Evolutionary conservation across 768 basidiomycete genomes (phyloP), one percentile per base, ranked within the genome.

Genomic region (Gloeophyllum trabeum): DNA sequence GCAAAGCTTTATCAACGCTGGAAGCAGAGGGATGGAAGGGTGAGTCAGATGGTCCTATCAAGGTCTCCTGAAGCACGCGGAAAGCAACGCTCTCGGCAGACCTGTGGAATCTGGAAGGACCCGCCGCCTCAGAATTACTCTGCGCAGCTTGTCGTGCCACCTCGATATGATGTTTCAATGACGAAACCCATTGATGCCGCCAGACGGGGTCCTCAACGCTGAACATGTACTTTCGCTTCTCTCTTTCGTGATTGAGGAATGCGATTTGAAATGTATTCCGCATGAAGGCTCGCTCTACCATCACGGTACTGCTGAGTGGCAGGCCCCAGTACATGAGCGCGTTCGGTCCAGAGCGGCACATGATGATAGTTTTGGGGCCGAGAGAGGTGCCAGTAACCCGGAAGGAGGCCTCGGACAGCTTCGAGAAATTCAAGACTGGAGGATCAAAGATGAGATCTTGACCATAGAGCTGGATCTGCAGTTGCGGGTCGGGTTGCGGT

Each of bases 261-360:
- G 90, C 81, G 24, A 97, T 62, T 58, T 96, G 89, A 71, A 98
- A 93, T 0, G 93, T 96, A 56, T 97, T 86, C 45, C 81, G 77
- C 94, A 97, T 97, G 64, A 97, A 97, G 0, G 89, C 81, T 16
- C 91, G 81, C 55, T 94, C 91, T 46, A 94, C 79, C 18, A 74
- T 68, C 51, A 98, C 67, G 4, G 79, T 68, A 50, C 75, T 81
- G 56, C 81, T 89, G 42, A 84, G 65, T 13, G 91, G 85, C 24
- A 98, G 65, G 22, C 86, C 84, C 1, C 79, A 65, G 57, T 97
- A 98, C 43, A 76, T 69, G 35, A 82, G 69, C 2, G 93, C 89
- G 58, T 90, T 90, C 18, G 76, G 68, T 1, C 96, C 92, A 35
- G 80, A 73, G 37, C 91, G 77, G 57, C 81, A 71, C 71, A 98